phyloP scores from a whole-genome alignment of 2,329 filamentous ascomycete genomes.

The Rhinocladiella mackenziei region DNA sequence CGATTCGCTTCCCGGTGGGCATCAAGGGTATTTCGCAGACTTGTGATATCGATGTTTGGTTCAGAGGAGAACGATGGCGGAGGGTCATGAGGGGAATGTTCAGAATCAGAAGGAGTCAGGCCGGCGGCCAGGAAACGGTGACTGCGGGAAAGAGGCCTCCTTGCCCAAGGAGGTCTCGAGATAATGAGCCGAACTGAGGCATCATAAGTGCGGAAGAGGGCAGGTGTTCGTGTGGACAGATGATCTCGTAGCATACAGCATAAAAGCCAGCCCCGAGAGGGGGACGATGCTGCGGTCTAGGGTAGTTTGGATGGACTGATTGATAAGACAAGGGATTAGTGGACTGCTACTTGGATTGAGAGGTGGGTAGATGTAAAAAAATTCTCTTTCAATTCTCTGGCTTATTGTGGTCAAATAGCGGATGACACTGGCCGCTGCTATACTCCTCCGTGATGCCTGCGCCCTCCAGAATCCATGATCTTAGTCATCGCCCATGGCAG shows the following conservation, averaged over 20 bases:
- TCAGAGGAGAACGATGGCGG: conserved; percentile 4
- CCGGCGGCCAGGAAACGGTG: conserved; percentile 1
- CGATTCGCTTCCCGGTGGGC: conserved; percentile 36
- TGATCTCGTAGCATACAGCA: conserved; percentile 21
- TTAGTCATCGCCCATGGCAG: too few relatives aligned
- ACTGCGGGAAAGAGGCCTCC: background rate
- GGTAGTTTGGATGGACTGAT: too few relatives aligned
- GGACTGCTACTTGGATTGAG: too few relatives aligned
- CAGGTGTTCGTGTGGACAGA: conserved; percentile 2
- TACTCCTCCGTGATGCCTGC: too few relatives aligned
- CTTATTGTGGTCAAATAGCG: too few relatives aligned
- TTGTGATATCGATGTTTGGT: conserved; percentile 29
- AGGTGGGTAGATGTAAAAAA: too few relatives aligned
- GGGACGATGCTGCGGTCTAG: too few relatives aligned
- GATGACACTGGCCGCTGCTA: too few relatives aligned
- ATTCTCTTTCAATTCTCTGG: too few relatives aligned
- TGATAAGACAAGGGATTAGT: too few relatives aligned
- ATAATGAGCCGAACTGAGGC: background rate
- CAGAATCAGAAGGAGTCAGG: background rate
- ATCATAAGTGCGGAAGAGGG: conserved; percentile 8
- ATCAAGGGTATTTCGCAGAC: conserved; percentile 35
- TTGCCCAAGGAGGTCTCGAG: background rate
- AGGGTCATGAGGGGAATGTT: background rate
- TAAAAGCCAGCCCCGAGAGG: conserved; percentile 6
- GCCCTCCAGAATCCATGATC: too few relatives aligned